Base-by-base conservation (phyloP, 176 grass and related monocot species). In the Sorghum bicolor region DNA sequence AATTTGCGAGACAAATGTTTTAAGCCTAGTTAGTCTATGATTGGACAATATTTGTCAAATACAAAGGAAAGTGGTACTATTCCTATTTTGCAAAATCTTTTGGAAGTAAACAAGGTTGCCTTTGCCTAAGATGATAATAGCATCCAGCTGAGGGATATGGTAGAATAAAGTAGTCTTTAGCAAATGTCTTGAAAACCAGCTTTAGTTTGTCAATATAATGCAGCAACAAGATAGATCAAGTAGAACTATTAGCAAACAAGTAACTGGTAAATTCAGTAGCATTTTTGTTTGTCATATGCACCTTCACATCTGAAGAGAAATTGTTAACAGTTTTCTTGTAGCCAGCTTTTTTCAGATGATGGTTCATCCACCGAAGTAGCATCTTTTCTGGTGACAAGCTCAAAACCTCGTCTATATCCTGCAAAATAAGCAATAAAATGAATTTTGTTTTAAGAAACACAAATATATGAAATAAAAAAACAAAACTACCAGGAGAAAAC, bases 231-330 rank as follows among this genome's bases (percentile, higher is more conserved):
- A 78, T 66, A 70, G 6, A 74, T 55, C 40, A 66, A 57, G 26
- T 6, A 60, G 29, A 9, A 62, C 29, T 74, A 83, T 74, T 45
- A 28, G 5, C 77, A 72, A 28, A 53, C 20, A 79, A 86, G 38
- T 68, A n/a, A 68, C 76, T 44, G 44, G 31, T 37, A 73, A 81
- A 64, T 86, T 25, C 5, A 39, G n/a, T 22, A 38, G 14, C 10
- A 70, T 86, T 70, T 82, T 53, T 60, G 52, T 28, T 75, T 32
- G 25, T 55, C 62, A 74, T 75, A 69, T 45, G 61, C 47, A 98
- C 96, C 93, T 95, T 98, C 67, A 98, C 89, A 90, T 98, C 96
- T 79, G 96, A 88, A 85, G 96, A 98, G 86, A 98, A 98, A 86
- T 98, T 98, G 78, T 82, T 92, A 45, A 98, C 93, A 70, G 93